These are phyloP conservation scores for Xanthoparmelia taractica DNA, from an alignment of 495 filamentous ascomycete species.

Conservation along the genomic window DNA sequence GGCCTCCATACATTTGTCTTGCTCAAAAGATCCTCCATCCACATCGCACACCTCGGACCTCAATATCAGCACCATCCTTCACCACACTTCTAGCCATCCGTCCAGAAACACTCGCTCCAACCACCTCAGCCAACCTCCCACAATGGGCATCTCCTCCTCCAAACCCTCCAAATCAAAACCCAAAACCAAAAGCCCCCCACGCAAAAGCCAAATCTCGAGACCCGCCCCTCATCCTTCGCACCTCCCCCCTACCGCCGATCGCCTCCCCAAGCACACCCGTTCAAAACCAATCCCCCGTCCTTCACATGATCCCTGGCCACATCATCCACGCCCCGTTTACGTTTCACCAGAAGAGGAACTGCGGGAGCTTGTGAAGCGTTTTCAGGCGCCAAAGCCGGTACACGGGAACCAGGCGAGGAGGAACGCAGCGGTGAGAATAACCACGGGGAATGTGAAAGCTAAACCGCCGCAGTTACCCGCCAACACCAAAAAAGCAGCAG, in stretches of 20 bases:
- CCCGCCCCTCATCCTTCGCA: not conserved
- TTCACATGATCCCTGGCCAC: too few relatives aligned
- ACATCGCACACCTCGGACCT: not conserved
- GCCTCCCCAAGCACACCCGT: not conserved
- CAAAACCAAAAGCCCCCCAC: not conserved
- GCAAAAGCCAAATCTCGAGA: not conserved
- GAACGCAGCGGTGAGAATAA: not conserved
- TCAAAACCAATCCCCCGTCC: too few relatives aligned
- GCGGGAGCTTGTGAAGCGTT: not conserved
- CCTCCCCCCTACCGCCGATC: not conserved
- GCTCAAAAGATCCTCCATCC: not conserved
- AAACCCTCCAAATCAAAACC: not conserved
- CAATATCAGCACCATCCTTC: not conserved
- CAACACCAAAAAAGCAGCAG: not conserved
- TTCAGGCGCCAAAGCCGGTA: not conserved
- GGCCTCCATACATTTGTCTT: not conserved
- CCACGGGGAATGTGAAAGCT: too few relatives aligned
- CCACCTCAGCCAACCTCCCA: not conserved
- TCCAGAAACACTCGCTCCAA: not conserved
- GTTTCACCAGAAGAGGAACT: not conserved
- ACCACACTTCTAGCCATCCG: not conserved
- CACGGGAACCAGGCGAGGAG: too few relatives aligned
- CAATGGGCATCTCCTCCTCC: not conserved
- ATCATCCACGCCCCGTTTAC: too few relatives aligned
- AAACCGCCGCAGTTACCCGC: too few relatives aligned